Conservation (phyloP, 495 filamentous ascomycete genomes). For the Neurospora sp. region DNA sequence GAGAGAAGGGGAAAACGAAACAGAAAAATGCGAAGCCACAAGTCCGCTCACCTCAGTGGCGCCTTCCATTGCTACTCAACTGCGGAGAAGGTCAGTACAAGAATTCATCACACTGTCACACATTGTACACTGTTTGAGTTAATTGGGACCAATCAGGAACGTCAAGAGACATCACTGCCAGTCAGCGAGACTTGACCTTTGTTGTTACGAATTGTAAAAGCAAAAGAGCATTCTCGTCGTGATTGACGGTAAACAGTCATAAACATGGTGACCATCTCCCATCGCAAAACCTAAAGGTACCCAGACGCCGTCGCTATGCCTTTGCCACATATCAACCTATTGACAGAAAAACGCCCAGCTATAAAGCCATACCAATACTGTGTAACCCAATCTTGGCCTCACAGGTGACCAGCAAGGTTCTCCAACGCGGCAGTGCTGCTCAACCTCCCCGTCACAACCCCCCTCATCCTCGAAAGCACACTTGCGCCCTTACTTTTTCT, state of each 20-base stretch:
- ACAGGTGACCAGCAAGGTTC: not conserved
- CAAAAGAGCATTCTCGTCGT: not conserved
- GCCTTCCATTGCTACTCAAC: not conserved
- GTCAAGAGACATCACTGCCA: too few species aligned
- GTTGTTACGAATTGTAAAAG: not conserved
- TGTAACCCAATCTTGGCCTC: not conserved
- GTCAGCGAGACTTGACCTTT: too few species aligned
- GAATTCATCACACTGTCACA: too few species aligned
- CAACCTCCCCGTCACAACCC: conserved; percentile 29
- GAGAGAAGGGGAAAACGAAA: not conserved
- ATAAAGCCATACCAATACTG: not conserved
- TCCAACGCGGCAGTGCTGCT: not conserved
- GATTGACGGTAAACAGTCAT: not conserved
- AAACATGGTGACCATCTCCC: not conserved
- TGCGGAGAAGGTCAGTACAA: too few species aligned
- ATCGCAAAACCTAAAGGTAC: not conserved
- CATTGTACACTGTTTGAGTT: too few species aligned
- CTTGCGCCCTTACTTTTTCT: conserved; percentile 49
- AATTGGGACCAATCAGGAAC: too few species aligned
- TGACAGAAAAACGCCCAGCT: not conserved
- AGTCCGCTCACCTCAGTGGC: not conserved
- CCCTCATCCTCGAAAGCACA: conserved; percentile 61
- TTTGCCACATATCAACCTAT: not conserved
- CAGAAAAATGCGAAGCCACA: not conserved
- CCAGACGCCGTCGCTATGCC: not conserved